These are phyloP conservation scores for Haberlea rhodopensis DNA, from an alignment of 257 asterid species.

Conservation along the genomic window DNA sequence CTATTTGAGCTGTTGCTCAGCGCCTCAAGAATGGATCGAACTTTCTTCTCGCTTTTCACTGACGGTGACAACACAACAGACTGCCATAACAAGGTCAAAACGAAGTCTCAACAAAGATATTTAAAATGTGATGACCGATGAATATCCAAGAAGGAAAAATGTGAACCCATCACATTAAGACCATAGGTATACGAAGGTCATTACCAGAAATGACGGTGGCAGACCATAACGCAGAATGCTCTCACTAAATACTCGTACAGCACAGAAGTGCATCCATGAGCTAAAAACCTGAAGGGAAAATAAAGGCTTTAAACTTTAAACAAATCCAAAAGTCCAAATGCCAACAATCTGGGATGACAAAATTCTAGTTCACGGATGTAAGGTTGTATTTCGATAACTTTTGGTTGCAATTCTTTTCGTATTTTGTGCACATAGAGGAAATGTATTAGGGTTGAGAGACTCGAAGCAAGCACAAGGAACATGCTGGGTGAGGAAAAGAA, in stretches of 20 bases:
- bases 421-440: background rate
- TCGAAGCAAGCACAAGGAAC: background rate
- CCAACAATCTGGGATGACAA: slow-evolving; percentile 4
- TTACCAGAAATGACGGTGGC: slow-evolving; percentile 68
- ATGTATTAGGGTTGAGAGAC: background rate
- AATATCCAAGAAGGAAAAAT: slow-evolving; percentile 3
- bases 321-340: slow-evolving; percentile 4
- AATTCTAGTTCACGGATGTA: background rate
- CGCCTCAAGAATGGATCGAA: slow-evolving; percentile 74
- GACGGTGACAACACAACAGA: slow-evolving; percentile 82
- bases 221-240: slow-evolving; percentile 91
- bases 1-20: slow-evolving; percentile 69
- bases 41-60: slow-evolving; percentile 81
- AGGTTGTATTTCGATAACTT: background rate
- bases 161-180: background rate
- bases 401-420: background rate
- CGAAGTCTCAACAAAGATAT: slow-evolving; percentile 13
- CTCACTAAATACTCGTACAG: slow-evolving; percentile 81
- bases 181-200: slow-evolving; percentile 4
- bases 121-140: slow-evolving; percentile 6
- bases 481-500: slow-evolving; percentile 1
- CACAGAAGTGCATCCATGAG: slow-evolving; percentile 99
- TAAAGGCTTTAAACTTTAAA: slow-evolving; percentile 10
- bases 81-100: slow-evolving; percentile 41
- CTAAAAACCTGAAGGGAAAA: slow-evolving; percentile 65